phyloP scores from a whole-genome alignment of 2,329 filamentous ascomycete species.

The Fusarium oxysporum region DNA sequence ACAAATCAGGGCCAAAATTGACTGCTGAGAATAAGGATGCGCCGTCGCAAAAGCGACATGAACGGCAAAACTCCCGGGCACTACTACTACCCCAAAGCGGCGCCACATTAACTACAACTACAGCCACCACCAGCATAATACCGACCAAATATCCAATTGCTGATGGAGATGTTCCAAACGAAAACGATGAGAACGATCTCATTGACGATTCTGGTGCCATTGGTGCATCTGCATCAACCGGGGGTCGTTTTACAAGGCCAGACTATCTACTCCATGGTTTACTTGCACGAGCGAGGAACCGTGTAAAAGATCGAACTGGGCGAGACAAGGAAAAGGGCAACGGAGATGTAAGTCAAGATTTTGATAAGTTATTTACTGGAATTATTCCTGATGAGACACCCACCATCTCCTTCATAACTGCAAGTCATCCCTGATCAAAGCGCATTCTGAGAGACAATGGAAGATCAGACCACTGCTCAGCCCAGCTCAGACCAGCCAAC shows the following conservation, averaged over 20 bases:
- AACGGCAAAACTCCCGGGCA: conserved; percentile 20
- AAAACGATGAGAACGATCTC: conserved; percentile 11
- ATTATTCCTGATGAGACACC: conserved; percentile 8
- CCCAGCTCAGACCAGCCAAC: conserved; percentile 29
- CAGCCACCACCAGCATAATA: conserved; percentile 7
- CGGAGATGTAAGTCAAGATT: conserved; percentile 39
- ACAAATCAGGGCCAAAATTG: conserved; percentile 3
- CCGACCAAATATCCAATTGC: neutral
- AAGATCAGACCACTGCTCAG: conserved; percentile 41
- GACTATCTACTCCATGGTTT: conserved; percentile 39
- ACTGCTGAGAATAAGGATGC: conserved; percentile 29
- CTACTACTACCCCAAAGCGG: conserved; percentile 32
- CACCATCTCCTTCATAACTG: conserved; percentile 9
- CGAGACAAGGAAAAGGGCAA: conserved; percentile 15
- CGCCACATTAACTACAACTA: conserved; percentile 6
- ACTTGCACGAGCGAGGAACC: conserved; percentile 39
- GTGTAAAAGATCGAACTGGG: conserved; percentile 38
- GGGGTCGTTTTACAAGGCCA: conserved; percentile 35
- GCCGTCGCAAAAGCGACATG: conserved; percentile 16
- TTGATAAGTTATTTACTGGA: neutral
- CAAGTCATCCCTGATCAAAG: conserved; percentile 7
- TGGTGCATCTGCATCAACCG: conserved; percentile 17
- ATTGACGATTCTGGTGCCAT: conserved; percentile 21
- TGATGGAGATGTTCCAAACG: neutral
- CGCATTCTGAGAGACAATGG: conserved; percentile 7